Evolutionary conservation across 495 filamentous ascomycete genomes (phyloP).

Genomic region (Cryomyces minteri): DNA sequence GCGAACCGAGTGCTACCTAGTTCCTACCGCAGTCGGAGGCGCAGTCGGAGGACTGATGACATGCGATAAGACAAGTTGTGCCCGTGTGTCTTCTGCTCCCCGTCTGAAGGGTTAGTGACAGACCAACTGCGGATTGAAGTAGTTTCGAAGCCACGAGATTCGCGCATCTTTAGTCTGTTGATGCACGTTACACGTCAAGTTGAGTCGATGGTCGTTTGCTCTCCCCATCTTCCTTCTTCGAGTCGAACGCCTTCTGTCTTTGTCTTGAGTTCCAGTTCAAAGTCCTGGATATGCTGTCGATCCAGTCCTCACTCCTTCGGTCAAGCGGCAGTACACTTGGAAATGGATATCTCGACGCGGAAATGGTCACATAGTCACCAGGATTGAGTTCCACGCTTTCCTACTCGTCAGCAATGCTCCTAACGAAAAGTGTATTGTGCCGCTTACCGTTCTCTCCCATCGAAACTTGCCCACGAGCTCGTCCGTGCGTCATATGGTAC

Average conservation of each 20-base stretch:
- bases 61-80: no score
- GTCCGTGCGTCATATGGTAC: slow-evolving; percentile 86
- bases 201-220: no score
- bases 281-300: slow-evolving; percentile 76
- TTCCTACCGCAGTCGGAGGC: no score
- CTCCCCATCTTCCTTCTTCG: slow-evolving; percentile 5
- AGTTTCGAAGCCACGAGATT: no score
- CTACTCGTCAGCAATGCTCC: neutral
- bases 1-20: no score
- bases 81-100: no score
- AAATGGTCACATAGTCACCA: slow-evolving; percentile 92
- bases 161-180: no score
- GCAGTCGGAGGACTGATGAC: no score
- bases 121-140: no score
- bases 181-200: no score
- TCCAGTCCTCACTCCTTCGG: slow-evolving; percentile 71
- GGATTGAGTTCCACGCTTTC: slow-evolving; percentile 57
- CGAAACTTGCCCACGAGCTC: slow-evolving; percentile 90
- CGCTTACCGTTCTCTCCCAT: slow-evolving; percentile 61
- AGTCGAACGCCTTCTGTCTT: slow-evolving; percentile 42
- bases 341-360: slow-evolving; percentile 82
- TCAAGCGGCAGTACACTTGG: slow-evolving; percentile 68
- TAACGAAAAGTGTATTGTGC: neutral
- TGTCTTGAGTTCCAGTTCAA: slow-evolving; percentile 83
- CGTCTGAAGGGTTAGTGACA: no score